phyloP scores from a whole-genome alignment of 148 eudicot genomes.

The Silene latifolia region DNA sequence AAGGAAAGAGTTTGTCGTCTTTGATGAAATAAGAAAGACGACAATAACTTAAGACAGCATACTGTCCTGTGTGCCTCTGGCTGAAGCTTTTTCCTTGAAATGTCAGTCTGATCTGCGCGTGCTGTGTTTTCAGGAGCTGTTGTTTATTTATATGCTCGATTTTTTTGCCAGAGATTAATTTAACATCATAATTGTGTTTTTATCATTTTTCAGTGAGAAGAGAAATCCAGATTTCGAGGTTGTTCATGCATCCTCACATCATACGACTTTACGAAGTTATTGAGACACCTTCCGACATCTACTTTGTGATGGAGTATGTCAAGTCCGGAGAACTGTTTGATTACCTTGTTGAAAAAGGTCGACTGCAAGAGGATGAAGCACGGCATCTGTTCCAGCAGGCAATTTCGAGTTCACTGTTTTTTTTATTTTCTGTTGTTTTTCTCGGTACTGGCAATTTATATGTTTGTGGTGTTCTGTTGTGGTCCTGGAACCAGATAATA shows the following conservation, averaged over 20 bases:
- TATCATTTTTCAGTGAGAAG: slow-evolving; percentile 61
- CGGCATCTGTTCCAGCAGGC: slow-evolving; percentile 95
- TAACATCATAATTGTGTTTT: not conserved
- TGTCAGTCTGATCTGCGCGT: too few species aligned
- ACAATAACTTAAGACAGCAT: too few species aligned
- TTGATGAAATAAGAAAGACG: too few species aligned
- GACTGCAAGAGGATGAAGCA: slow-evolving; percentile 89
- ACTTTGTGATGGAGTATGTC: slow-evolving; percentile 95
- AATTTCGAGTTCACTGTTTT: slow-evolving; percentile 3
- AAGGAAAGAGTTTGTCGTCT: too few species aligned
- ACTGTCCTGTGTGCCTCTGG: too few species aligned
- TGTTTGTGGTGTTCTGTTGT: not conserved
- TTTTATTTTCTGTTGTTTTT: not conserved
- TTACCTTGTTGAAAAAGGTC: slow-evolving; percentile 93
- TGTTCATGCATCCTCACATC: slow-evolving; percentile 99
- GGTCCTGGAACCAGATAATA: slow-evolving; percentile 56
- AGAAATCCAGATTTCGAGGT: slow-evolving; percentile 83
- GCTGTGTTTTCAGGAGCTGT: too few species aligned
- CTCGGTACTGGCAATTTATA: too few species aligned
- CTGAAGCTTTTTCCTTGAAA: not conserved
- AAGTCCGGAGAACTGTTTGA: slow-evolving; percentile 92
- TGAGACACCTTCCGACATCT: slow-evolving; percentile 84
- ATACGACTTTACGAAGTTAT: slow-evolving; percentile 93
- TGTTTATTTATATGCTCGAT: not conserved
- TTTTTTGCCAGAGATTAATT: not conserved